These are phyloP conservation scores for Rhododendron williamsianum DNA, from an alignment of 148 eudicot species.

Conservation along the genomic window DNA sequence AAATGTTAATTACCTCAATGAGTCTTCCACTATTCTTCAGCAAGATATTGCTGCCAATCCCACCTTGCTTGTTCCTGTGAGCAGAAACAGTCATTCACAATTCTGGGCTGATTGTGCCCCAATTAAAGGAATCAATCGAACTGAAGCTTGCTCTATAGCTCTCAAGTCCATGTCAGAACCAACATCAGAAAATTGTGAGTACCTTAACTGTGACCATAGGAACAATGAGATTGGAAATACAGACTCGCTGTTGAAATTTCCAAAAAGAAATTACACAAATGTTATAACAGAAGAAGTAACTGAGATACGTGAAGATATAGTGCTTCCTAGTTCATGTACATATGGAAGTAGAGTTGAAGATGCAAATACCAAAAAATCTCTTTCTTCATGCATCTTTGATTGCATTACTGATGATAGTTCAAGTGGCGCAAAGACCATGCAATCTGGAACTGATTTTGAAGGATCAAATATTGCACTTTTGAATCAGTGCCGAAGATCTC, in stretches of 20 bases:
- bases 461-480: conserved; percentile 20
- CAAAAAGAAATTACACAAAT: not conserved
- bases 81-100: not conserved
- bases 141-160: not conserved
- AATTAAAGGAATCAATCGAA: not conserved
- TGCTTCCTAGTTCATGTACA: not conserved
- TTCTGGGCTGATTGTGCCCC: not conserved
- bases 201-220: not conserved
- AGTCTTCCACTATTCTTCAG: not conserved
- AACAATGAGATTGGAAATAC: not conserved
- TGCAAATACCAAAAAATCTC: conserved; percentile 13
- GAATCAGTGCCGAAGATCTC: conserved; percentile 2
- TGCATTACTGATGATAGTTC: conserved; percentile 18
- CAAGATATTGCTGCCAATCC: not conserved
- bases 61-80: not conserved
- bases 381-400: conserved; percentile 23
- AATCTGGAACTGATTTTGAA: conserved; percentile 25
- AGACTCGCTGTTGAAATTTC: not conserved
- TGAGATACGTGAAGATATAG: conserved; percentile 1
- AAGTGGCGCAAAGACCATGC: conserved; percentile 31
- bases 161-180: not conserved
- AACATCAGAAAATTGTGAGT: not conserved
- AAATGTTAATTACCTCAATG: not conserved
- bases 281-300: not conserved
- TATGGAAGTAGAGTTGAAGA: conserved; percentile 19